Base-by-base conservation (phyloP, 1,284 basidiomycete genomes). In the Puccinia polysora region DNA sequence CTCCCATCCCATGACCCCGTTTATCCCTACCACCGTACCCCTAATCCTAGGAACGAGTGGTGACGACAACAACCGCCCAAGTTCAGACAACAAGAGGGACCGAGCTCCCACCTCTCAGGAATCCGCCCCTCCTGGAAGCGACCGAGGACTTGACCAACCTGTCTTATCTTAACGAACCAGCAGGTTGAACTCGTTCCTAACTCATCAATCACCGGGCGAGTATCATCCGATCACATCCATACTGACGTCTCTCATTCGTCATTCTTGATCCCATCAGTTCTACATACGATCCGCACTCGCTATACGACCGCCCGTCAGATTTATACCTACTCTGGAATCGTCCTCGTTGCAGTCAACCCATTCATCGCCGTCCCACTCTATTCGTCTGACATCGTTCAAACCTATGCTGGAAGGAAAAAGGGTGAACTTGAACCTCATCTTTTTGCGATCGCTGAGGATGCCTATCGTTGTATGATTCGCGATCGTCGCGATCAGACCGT, bases 401-500 rank as follows among this genome's bases (percentile, higher is more conserved):
- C 93, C 20, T 99, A 99, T 80, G 90, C 89, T 73, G 94, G 93
- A 52, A 84, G 91, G 72, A 86, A 87, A 78, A 89, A 93, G 81
- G 95, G 94, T 52, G 96, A 98, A 76, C 84, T 97, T 34, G 96
- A 98, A 79, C 96, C 96, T 0, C 96, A 99, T 83, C 81, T 99
- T 75, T 98, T 98, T 81, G 96, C 96, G 30, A 98, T 99, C 77
- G 96, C 96, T 14, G 96, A 99, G 81, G 96, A 98, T 83, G 96
- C 96, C 74, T 92, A 98, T 80, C 93, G 94, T 49, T 91, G 91
- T 74, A 97, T 98, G 96, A 87, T 91, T 73, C 89, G 89, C 78
- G 94, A 97, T 77, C 87, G 88, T 45, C 89, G 88, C 78, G 95
- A 97, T 75, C 96, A 99, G 82, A 99, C 96, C 4, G 97, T 99